These are phyloP conservation scores for Cyclanthera cordifolia DNA, from an alignment of 306 rosid species.

Conservation along the genomic window DNA sequence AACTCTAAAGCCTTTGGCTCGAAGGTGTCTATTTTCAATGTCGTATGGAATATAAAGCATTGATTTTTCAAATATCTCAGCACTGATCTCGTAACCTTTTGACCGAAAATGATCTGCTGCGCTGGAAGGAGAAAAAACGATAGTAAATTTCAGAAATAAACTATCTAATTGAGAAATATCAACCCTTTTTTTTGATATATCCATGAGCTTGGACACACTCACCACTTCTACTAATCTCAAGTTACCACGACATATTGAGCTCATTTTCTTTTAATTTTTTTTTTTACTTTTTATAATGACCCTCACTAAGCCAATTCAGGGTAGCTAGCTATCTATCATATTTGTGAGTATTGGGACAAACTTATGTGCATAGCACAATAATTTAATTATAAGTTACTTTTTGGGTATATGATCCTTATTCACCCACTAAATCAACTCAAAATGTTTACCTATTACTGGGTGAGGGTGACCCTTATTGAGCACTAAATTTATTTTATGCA, in stretches of 20 bases:
- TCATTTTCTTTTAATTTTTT: background rate
- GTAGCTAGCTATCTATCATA: no score
- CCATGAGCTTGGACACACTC: background rate
- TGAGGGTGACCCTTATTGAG: no score
- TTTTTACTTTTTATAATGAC: no score
- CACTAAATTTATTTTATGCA: no score
- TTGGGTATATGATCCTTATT: no score
- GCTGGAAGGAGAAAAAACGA: slow-evolving; percentile 26
- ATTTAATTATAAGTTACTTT: no score
- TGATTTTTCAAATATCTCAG: slow-evolving; percentile 85
- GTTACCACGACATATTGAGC: no score
- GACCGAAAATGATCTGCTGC: slow-evolving; percentile 71
- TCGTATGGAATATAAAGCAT: slow-evolving; percentile 76
- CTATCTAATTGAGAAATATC: background rate
- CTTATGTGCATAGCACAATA: no score
- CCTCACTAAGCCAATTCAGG: no score
- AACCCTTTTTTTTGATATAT: background rate
- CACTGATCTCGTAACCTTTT: slow-evolving; percentile 73
- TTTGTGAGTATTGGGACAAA: no score
- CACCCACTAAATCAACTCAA: no score
- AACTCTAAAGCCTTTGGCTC: slow-evolving; percentile 84
- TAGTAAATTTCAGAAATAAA: slow-evolving; percentile 11
- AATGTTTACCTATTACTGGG: no score
- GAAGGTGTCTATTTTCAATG: slow-evolving; percentile 49
- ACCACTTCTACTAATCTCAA: background rate